Base-by-base conservation (phyloP, 169 alveolate genomes). In the Blepharisma undulans region DNA sequence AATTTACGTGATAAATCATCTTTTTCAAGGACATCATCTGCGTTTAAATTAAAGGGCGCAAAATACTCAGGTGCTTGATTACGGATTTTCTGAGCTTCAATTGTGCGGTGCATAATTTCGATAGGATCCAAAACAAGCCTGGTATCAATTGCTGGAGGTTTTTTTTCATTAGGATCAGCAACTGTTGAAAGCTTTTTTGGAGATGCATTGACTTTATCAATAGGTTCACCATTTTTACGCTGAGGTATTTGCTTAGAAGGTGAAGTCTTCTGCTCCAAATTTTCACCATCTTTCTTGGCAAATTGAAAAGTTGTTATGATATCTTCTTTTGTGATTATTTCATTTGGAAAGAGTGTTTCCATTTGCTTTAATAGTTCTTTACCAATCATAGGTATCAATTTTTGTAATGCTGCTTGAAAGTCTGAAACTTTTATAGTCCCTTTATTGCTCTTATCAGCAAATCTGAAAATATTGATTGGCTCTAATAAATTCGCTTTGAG, bases 301-400 rank as follows among this genome's bases (percentile, higher is more conserved):
- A 2, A 48, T 48, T 48, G 66, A 48, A 48, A 48, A 1, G 66
- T 48, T 5, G 66, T 5, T 48, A 48, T 29, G 27, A 79, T 25
- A 22, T 79, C 87, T 79, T 79, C 87, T 79, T 79, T 32, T 27
- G 87, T 79, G 12, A 79, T 79, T 79, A n/a, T 4, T 21, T 27
- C 36, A 33, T 79, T 21, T 1, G 29, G 29, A 32, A 79, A 79
- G 0, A 32, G 71, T 16, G 29, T 33, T 33, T 27, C 29, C 29
- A 79, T n/a, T 27, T n/a, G 10, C 12, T 79, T 33, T 4, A 79
- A 4, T 21, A 79, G 8, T 79, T 79, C 18, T n/a, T 29, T 25
- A 33, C 30, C 30, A 25, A 84, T 84, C 18, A 32, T 6, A 84
- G 89, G 89, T 2, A 84, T 33, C 36, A 84, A 30, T 84, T 84